Percentiles rank a stretch among this genome's conserved stretches.
These are phyloP conservation scores for Nitzschia palea DNA, from an alignment of 108 stramenopile species.

Conservation along the genomic window DNA sequence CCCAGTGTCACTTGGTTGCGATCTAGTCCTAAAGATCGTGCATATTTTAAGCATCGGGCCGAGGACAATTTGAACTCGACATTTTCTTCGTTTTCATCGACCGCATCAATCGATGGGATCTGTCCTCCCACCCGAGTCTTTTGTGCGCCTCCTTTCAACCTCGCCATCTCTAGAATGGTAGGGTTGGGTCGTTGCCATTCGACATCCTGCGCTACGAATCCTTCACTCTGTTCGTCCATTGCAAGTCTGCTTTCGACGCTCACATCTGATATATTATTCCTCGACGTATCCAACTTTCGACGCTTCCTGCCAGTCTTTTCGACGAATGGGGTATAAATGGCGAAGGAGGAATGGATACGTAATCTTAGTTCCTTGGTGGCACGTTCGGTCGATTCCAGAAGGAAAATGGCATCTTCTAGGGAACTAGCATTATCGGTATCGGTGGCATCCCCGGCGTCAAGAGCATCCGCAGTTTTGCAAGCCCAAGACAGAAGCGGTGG, in stretches of 20 bases:
- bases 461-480: constrained; percentile 66
- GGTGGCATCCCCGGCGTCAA: constrained; percentile 66
- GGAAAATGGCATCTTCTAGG: constrained; percentile 58
- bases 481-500: constrained; percentile 60
- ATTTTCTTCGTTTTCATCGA: constrained; percentile 53
- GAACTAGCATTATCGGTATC: constrained; percentile 23
- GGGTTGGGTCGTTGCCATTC: constrained; percentile 29
- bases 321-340: constrained; percentile 43
- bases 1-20: constrained; percentile 25
- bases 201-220: not conserved
- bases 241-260: not conserved
- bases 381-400: constrained; percentile 45
- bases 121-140: constrained; percentile 14
- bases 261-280: not conserved
- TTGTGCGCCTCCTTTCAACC: constrained; percentile 39
- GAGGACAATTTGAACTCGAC: constrained; percentile 67
- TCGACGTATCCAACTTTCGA: constrained; percentile 2
- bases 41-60: constrained; percentile 56
- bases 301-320: constrained; percentile 13
- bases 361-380: constrained; percentile 39
- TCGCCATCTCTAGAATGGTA: constrained; percentile 45
- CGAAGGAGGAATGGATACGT: constrained; percentile 43
- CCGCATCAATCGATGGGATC: constrained; percentile 27
- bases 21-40: constrained; percentile 59
- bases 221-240: not conserved